Evolutionary conservation across 148 eudicot genomes (phyloP), one percentile per base, ranked within the genome.

Genomic region (Salicornia ramosissima): DNA sequence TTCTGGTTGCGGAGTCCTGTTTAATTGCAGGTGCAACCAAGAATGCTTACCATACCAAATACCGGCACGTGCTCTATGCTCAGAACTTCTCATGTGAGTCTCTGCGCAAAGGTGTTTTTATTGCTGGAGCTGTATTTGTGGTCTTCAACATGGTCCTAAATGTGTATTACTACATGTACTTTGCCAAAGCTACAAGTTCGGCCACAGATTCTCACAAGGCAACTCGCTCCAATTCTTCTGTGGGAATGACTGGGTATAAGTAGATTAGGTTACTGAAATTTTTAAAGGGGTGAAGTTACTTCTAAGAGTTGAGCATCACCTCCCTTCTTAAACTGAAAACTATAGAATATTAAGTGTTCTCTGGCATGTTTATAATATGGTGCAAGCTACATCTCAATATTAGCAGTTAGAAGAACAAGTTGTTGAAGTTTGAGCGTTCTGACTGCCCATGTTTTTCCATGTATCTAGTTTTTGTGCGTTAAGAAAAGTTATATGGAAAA

Each of bases 101-200:
- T 22, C 61, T 94, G 57, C 71, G 99, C 62, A 94, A 91, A 77
- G 99, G 97, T 21, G 82, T 94, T 64, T 94, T 94, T 67, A 85
- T 94, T 46, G 86, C 99, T 25, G 99, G 97, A 61, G 96, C 99
- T 18, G 87, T 89, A n/a, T 94, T 94, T 69, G 96, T 91, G 73
- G 83, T 94, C 16, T 78, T 86, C 28, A 94, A 86, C 25, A 94
- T 91, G 99, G 24, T 84, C 73, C 85, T 94, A 39, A 93, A 94
- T 43, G 76, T 94, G 3, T 94, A 94, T 56, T 94, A 82, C 85
- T 94, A 94, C 80, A 73, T 90, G 80, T 85, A 88, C 86, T 94
- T 88, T 84, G 82, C 87, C 54, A 87, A 82, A 80, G 96, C 98
- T 49, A 93, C 95, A 24, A 75, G 78, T 74, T 70, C 85, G 40